Evolutionary conservation across 495 filamentous ascomycete genomes (phyloP).

Genomic region (Talaromyces liani): DNA sequence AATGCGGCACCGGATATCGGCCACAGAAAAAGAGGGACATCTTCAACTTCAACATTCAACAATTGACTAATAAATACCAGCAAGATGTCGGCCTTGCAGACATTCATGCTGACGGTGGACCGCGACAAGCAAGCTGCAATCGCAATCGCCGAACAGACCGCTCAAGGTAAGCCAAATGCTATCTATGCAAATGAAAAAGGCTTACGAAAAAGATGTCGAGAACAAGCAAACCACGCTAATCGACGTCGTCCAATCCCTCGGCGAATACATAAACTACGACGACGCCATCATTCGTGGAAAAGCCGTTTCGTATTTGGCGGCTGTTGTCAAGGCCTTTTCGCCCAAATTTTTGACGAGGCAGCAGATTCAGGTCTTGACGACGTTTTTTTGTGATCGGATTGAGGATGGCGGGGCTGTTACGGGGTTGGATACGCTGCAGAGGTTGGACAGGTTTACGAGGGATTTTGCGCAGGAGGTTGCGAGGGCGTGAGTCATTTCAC

Average conservation of each 20-base stretch:
- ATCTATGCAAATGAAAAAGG: no score
- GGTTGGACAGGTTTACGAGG: constrained; percentile 39
- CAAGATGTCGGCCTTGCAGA: constrained; percentile 55
- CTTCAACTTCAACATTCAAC: constrained; percentile 4
- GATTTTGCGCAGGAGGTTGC: constrained; percentile 40
- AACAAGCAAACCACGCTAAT: constrained; percentile 55
- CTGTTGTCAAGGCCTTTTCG: constrained; percentile 52
- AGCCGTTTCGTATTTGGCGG: constrained; percentile 60
- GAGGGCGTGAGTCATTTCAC: constrained; percentile 44
- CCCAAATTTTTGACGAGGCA: constrained; percentile 56
- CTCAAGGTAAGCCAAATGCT: no score
- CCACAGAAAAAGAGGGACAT: constrained; percentile 7
- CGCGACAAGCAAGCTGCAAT: constrained; percentile 54
- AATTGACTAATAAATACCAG: constrained; percentile 9
- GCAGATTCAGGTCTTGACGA: constrained; percentile 53
- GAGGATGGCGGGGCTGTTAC: constrained; percentile 50
- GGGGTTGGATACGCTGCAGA: constrained; percentile 41
- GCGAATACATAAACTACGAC: constrained; percentile 65
- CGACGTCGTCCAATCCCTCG: constrained; percentile 58
- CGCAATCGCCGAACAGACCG: constrained; percentile 49
- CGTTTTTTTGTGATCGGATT: constrained; percentile 55
- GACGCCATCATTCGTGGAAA: constrained; percentile 56
- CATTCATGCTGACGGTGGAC: constrained; percentile 58
- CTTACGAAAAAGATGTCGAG: constrained; percentile 45
- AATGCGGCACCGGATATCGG: constrained; percentile 5